Evolutionary conservation across 768 basidiomycete genomes (phyloP), one percentile per base, ranked within the genome.

Genomic region (Psilocybe sp.): DNA sequence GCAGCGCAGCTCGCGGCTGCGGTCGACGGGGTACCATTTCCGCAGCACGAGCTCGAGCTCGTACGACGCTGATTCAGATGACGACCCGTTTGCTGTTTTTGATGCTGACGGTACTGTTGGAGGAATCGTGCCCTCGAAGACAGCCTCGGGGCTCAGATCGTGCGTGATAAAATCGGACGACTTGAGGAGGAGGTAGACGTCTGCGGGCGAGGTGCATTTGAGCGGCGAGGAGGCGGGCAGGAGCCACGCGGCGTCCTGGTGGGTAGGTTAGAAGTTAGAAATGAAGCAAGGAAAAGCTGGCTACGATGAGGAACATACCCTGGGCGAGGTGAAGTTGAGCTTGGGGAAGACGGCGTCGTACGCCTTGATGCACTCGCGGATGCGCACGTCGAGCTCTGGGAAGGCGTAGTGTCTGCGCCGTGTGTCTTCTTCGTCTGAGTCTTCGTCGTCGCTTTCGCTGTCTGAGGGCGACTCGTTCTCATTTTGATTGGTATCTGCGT

Each of bases 301-400:
- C 11, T 13, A 16, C 6, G 11, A n/a, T 45, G 15, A 60, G 23
- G 15, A 15, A 11, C 51, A 16, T 51, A 89, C 94, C 72, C 86
- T 88, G 12, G 95, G 95, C n/a, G 91, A 86, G 5, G 93, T 91
- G 70, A 95, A 97, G 62, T 97, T 98, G 48, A 98, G 82, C 69
- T 98, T 98, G 0, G 95, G 94, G 64, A 98, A 98, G 23, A 96
- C 86, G 5, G 86, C 87, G 2, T 82, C 88, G 64, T 89, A 94
- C 49, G 78, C 67, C 40, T 69, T 58, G n/a, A 97, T 73, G 32
- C 76, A 78, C 12, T 70, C 64, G 43, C 89, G 71, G 53, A 98
- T 95, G 49, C 72, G 71, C 12, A 71, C 68, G 59, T 94, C 92
- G n/a, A 97, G 70, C 40, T 84, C 84, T 0, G 94, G 92, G 62